Evolutionary conservation across 306 rosid genomes (phyloP).

Genomic region (Cicer yamashitae): DNA sequence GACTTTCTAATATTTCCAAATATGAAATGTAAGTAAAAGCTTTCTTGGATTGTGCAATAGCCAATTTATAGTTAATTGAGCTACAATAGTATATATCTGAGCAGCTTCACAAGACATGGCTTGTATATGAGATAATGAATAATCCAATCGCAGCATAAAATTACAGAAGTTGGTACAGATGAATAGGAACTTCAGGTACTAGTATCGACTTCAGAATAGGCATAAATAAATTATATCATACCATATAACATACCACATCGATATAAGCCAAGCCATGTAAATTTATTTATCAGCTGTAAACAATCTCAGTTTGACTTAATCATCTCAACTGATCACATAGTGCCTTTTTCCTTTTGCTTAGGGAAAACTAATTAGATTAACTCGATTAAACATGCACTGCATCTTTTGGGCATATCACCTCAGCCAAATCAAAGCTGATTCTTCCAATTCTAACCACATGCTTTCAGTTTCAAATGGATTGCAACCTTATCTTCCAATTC

Average conservation of each 20-base stretch:
- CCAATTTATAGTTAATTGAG: background rate
- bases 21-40: background rate
- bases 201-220: constrained; percentile 3
- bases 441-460: background rate
- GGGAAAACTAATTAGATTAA: background rate
- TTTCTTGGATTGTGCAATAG: constrained; percentile 2
- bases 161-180: background rate
- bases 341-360: background rate
- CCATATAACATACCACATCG: constrained; percentile 5
- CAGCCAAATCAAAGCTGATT: background rate
- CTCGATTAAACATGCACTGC: background rate
- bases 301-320: background rate
- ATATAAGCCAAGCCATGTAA: background rate
- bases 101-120: background rate
- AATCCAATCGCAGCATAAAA: background rate
- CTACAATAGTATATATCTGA: background rate
- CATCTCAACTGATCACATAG: background rate
- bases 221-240: background rate
- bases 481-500: background rate
- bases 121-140: background rate
- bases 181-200: background rate
- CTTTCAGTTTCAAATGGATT: constrained; percentile 8
- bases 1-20: background rate
- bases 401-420: background rate
- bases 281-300: background rate